Base-by-base conservation (phyloP, 768 basidiomycete species). In the Agaricus subrufescens region DNA sequence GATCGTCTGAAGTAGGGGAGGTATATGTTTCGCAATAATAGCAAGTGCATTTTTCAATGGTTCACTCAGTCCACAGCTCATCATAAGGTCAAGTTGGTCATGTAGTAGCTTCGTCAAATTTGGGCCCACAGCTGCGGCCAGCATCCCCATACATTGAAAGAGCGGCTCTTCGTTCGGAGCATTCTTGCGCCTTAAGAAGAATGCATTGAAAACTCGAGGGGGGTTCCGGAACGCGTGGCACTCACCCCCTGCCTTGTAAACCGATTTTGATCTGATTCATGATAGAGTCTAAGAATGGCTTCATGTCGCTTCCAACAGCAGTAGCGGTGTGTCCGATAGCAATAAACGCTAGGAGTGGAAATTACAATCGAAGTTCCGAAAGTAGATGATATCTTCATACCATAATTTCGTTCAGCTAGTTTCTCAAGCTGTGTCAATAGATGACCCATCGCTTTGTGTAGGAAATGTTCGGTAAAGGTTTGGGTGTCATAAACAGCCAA, bases 61-160 rank as follows among this genome's bases (percentile, higher is more conserved):
- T 59, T 95, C 94, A 65, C 91, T 95, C 59, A 99, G 71, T 2
- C 94, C 96, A 66, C 89, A 96, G 0, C 86, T 89, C 66, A 99
- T 90, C 91, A 99, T 98, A 42, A 97, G 75, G 67, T 98, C 95
- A 31, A 99, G 82, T 62, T 98, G 90, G 65, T 98, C 97, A 69
- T 98, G 97, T 56, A 99, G 78, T 45, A 96, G 79, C 66, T 96
- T 94, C 0, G 97, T 98, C 46, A 99, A 75, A 69, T 94, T 96
- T 2, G 94, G 94, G 0, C 97, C 97, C 31, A 99, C 94, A 8
- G 97, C 92, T 1, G 86, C 83, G 1, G 95, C 93, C 40, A 99
- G 76, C 94, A 98, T 96, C 38, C 93, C 93, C 57, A 99, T 83
- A 70, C 97, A 98, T 77, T 98, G 92, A 66, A 99, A 98, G 57